Base-by-base conservation (phyloP, 129 eudicot species). In the Flaveria sonorensis region DNA sequence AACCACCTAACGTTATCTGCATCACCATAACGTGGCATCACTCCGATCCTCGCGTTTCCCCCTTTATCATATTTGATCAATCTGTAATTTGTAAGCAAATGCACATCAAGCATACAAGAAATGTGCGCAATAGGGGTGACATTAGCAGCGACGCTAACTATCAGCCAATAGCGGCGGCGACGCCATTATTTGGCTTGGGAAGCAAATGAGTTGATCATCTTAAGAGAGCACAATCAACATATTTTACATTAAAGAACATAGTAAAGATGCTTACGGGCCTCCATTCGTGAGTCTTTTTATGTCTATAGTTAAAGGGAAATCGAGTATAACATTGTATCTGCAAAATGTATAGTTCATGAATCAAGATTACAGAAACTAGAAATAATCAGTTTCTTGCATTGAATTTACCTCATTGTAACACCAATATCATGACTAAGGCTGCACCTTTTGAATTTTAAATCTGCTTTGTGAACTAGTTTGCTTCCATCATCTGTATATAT, bases 11-110 rank as follows among this genome's bases (percentile, higher is more conserved):
- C 39, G 10, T 87, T 86, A 67, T 85, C 72, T 12, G 86, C 84
- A 81, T 88, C 83, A 0, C 97, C 97, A 84, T 76, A 88, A 3
- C 93, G 90, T 42, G 97, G 97, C 92, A 91, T 86, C 69, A 91
- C 85, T 53, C 94, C 94, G 16, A 91, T 86, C 74, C 88, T 91
- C 21, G 97, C 85, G 36, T 88, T 81, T 74, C 71, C 92, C 10
- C 79, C 73, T 61, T 80, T 72, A 2, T 86, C 63, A 6, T 81
- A 81, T 56, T 76, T 91, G 43, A 91, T 85, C 57, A 91, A 77
- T 57, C 97, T 90, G 70, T 67, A 16, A 50, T 80, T 26, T 45
- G 3, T 43, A 66, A 68, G 57, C 50, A 23, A 61, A 32, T 21
- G 18, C 26, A 43, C 52, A 45, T 80, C 64, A 42, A 24, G 39